Conservation (phyloP, 139 green algal species). For the Medakamo hakoo region DNA sequence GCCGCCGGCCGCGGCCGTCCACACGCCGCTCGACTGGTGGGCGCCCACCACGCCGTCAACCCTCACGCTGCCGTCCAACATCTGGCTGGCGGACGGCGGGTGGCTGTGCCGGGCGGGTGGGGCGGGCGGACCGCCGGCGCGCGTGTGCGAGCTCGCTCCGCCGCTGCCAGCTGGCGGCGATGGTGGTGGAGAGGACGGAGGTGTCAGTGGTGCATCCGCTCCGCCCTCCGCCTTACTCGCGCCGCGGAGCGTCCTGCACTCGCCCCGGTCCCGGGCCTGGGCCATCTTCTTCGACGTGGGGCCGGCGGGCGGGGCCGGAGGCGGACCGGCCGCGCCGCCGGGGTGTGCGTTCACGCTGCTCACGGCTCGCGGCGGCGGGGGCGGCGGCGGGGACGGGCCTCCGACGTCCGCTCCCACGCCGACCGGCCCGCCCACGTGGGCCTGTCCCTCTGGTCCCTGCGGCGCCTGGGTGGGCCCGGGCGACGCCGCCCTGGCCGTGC, state of each 20-base stretch:
- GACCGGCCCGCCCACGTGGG: not conserved
- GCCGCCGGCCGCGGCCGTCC: not conserved
- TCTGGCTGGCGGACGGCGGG: not conserved
- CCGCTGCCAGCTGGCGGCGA: no score
- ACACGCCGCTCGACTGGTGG: not conserved
- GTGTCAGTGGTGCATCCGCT: no score
- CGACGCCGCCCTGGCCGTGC: not conserved
- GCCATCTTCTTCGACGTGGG: not conserved
- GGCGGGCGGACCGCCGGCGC: no score
- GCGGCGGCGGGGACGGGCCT: not conserved
- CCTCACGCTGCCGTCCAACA: not conserved
- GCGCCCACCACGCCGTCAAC: not conserved
- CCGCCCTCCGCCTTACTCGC: not conserved
- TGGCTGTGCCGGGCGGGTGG: not conserved
- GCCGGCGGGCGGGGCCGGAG: not conserved
- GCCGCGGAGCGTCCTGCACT: not conserved
- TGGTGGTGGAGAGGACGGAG: no score
- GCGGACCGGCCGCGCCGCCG: no score
- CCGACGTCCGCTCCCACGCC: no score
- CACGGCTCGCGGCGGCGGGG: no score
- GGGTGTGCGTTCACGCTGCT: not conserved
- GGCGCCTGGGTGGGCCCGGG: not conserved
- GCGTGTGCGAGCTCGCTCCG: not conserved
- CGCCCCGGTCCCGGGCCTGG: not conserved
- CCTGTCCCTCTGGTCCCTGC: no score